phyloP scores from a whole-genome alignment of 1,284 basidiomycete genomes.

The Chiua sp. region DNA sequence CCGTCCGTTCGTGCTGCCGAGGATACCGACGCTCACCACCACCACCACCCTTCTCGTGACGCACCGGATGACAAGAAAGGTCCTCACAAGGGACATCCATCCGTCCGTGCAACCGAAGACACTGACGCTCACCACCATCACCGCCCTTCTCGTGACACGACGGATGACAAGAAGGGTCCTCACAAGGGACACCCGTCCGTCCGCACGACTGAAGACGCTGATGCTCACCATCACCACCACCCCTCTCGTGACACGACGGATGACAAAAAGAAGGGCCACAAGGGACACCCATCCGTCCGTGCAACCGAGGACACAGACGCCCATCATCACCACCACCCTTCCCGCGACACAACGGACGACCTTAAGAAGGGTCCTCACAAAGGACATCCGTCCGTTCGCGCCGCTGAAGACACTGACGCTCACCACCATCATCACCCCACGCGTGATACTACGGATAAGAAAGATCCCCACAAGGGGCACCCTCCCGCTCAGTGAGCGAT shows the following conservation, averaged over 20 bases:
- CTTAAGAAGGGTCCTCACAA: not conserved
- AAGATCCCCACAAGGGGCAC: not conserved
- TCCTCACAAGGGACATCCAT: not conserved
- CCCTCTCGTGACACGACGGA: not conserved
- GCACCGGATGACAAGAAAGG: not conserved
- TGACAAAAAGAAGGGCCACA: not conserved
- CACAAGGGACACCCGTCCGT: not conserved
- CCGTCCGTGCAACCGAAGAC: not conserved
- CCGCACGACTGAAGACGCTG: not conserved
- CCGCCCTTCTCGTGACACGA: not conserved
- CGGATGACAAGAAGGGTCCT: not conserved
- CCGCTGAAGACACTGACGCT: not conserved
- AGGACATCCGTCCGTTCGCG: not conserved
- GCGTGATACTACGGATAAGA: not conserved
- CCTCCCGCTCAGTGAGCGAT: too few relatives aligned
- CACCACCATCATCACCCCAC: not conserved
- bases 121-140: not conserved
- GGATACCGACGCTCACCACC: not conserved
- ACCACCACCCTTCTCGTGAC: not conserved
- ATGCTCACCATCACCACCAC: not conserved
- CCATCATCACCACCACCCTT: too few relatives aligned
- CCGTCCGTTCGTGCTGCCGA: not conserved
- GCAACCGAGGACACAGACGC: not conserved
- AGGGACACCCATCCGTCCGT: not conserved
- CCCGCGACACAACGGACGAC: not conserved